These are phyloP conservation scores for Cercospora sp. DNA, from an alignment of 2,329 filamentous ascomycete species.

Conservation along the genomic window DNA sequence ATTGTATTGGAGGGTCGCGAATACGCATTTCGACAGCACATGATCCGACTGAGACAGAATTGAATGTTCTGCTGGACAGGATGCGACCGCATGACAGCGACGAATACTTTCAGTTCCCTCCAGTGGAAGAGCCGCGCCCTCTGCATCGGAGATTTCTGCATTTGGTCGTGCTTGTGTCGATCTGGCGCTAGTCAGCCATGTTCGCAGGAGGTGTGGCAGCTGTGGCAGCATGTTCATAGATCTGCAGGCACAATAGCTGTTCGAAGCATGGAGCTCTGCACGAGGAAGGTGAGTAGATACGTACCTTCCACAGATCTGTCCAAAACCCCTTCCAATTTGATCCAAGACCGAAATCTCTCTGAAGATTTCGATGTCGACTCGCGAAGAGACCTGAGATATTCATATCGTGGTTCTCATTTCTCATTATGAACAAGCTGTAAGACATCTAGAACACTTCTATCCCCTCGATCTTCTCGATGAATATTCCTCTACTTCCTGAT, in stretches of 20 bases:
- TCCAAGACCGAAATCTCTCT: background rate
- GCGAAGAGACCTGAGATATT: background rate
- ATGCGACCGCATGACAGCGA: background rate
- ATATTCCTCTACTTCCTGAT: background rate
- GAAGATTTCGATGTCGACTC: background rate
- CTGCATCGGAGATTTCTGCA: background rate
- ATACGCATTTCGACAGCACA: background rate
- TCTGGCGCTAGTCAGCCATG: background rate
- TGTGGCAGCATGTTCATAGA: background rate
- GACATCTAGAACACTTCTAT: background rate
- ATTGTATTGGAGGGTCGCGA: background rate
- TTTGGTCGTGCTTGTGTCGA: background rate
- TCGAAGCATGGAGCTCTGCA: background rate
- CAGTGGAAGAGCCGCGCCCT: background rate
- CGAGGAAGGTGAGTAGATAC: background rate
- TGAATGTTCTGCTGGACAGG: background rate
- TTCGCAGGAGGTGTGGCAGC: background rate
- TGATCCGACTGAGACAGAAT: background rate
- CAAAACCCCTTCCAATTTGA: background rate
- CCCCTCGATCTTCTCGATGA: background rate
- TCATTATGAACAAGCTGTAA: background rate
- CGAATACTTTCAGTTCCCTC: background rate
- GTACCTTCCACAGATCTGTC: background rate
- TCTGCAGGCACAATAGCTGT: background rate
- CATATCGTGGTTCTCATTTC: background rate